These are phyloP conservation scores for Dryas octopetala DNA, from an alignment of 306 rosid species.

Conservation along the genomic window DNA sequence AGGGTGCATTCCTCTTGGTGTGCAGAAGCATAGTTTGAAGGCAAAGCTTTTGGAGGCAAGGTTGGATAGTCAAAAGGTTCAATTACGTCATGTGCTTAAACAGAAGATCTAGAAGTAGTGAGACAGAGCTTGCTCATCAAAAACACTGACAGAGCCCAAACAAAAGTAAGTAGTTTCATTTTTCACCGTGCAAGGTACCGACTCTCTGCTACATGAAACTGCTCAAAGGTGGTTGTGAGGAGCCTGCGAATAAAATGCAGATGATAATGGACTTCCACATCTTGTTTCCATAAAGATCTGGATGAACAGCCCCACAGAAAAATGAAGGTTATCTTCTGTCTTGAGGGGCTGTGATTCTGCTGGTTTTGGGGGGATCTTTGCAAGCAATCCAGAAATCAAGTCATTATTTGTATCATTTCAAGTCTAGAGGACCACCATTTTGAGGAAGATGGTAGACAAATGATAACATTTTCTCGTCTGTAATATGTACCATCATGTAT, in stretches of 20 bases:
- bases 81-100: conserved; percentile 83
- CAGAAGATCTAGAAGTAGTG: conserved; percentile 62
- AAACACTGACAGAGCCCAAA: conserved; percentile 21
- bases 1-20: conserved; percentile 71
- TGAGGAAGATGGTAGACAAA: conserved; percentile 20
- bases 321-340: conserved; percentile 3
- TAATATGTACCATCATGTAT: conserved; percentile 20
- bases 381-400: conserved; percentile 10
- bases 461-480: conserved; percentile 23
- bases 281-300: conserved; percentile 11
- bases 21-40: conserved; percentile 79
- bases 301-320: not conserved
- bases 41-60: conserved; percentile 88
- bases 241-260: conserved; percentile 39
- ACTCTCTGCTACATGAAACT: conserved; percentile 33
- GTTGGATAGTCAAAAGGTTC: conserved; percentile 77
- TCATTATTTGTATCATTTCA: conserved; percentile 28
- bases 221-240: conserved; percentile 28
- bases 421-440: conserved; percentile 10
- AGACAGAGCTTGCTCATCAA: conserved; percentile 29
- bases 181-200: conserved; percentile 24
- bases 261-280: conserved; percentile 23
- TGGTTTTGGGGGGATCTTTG: conserved; percentile 5
- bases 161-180: conserved; percentile 29
- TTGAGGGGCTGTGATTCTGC: conserved; percentile 4